A percentile compares a stretch with the other conserved stretches of the same genome.
Conservation (phyloP, 495 filamentous ascomycete species). For the Extremus antarcticus region DNA sequence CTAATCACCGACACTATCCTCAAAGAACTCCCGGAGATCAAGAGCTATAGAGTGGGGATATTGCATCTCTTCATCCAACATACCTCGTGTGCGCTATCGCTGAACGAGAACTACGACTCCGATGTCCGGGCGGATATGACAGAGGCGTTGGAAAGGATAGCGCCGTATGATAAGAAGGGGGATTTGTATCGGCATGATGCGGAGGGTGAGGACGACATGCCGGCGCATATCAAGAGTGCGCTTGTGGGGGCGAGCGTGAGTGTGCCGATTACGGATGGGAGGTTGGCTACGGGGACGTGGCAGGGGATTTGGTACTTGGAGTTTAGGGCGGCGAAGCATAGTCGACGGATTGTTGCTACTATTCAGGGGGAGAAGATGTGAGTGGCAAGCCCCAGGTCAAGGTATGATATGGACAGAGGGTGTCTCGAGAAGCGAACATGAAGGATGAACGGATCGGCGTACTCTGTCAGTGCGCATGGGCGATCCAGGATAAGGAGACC, state of each 20-base stretch:
- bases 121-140: conserved; percentile 80
- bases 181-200: conserved; percentile 75
- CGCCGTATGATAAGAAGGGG: conserved; percentile 59
- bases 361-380: conserved; percentile 78
- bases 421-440: too few species aligned
- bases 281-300: conserved; percentile 61
- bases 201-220: conserved; percentile 89
- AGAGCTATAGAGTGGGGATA: conserved; percentile 70
- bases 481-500: too few species aligned
- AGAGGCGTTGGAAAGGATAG: conserved; percentile 83
- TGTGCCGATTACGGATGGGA: conserved; percentile 80
- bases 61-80: conserved; percentile 86
- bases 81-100: conserved; percentile 69
- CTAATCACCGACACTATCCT: conserved; percentile 71
- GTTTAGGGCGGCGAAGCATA: conserved; percentile 67
- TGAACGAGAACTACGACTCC: conserved; percentile 91
- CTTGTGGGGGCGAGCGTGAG: conserved; percentile 79
- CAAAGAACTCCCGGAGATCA: conserved; percentile 60
- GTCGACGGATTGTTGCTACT: conserved; percentile 75
- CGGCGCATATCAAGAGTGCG: conserved; percentile 88
- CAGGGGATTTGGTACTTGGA: conserved; percentile 93
- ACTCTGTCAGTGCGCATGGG: too few species aligned
- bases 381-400: too few species aligned
- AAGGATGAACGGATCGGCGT: too few species aligned
- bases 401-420: background rate